Evolutionary conservation across 228 moss, liverwort and hornwort species (phyloP).

Genomic region (Sphagnum fallax): DNA sequence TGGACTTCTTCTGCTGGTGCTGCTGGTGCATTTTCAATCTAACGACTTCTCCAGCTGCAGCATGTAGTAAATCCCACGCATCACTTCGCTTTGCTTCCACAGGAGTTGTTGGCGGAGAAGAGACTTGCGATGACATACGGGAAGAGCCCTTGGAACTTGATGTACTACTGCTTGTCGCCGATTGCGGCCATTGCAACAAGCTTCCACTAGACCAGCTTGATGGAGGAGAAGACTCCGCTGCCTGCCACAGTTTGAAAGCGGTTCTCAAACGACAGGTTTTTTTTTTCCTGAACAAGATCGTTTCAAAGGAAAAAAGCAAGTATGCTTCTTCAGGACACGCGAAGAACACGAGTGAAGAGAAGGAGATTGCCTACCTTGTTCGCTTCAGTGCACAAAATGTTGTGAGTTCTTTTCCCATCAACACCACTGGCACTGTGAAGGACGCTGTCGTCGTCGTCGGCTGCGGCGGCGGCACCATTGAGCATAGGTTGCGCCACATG

Average conservation of each 20-base stretch:
- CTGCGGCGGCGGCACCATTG: conserved; percentile 20
- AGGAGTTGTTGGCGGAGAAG: conserved; percentile 78
- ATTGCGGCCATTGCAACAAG: conserved; percentile 7
- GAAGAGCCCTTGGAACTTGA: conserved; percentile 60
- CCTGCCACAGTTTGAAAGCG: no score
- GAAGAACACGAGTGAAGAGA: no score
- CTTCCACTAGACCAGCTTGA: conserved; percentile 61
- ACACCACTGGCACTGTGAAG: background rate
- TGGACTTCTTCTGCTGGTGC: background rate
- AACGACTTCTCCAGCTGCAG: conserved; percentile 81
- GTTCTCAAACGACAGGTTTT: no score
- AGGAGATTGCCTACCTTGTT: no score
- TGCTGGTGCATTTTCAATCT: conserved; percentile 41
- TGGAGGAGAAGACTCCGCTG: conserved; percentile 46
- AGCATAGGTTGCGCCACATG: conserved; percentile 80
- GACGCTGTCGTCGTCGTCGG: conserved; percentile 43
- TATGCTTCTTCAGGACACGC: no score
- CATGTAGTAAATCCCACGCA: conserved; percentile 76
- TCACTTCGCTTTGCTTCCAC: conserved; percentile 33
- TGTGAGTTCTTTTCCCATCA: no score
- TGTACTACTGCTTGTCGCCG: conserved; percentile 26
- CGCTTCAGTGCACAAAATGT: no score
- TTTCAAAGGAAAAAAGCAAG: no score
- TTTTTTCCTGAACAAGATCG: no score
- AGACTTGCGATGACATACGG: conserved; percentile 62